Base-by-base conservation (phyloP, 495 filamentous ascomycete species). In the Mytilinidion resinicola region DNA sequence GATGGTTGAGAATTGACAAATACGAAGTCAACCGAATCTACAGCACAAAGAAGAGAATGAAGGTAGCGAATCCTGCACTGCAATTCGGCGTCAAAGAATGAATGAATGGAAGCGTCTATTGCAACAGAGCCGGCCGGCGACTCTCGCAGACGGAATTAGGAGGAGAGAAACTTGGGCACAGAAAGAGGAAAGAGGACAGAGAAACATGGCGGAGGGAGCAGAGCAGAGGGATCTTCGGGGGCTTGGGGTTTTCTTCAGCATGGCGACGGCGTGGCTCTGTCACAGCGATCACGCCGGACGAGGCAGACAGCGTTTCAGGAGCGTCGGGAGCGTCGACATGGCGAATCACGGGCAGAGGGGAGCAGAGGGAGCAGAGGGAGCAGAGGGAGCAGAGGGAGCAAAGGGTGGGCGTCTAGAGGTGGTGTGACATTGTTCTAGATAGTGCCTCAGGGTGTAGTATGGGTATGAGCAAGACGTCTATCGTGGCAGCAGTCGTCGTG, bases 91-190 rank as follows among this genome's bases (percentile, higher is more conserved):
- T 51, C 35, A 4, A 12, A 47, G 56, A 57, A 48, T 51, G 60
- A 63, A 51, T 46, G 43, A 60, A 62, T 38, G 51, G 17, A 36
- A 33, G 33, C 15, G 56, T 62, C 58, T 55, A 51, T 30, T 49
- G 49, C 53, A 53, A 33, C 6, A 54, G 59, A 66, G 64, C 64
- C 60, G 60, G 58, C 64, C 60, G 42, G 64, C 60, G 55, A 48
- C 56, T 62, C 57, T 55, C 60, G 54, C 53, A 60, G 48, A 62
- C 53, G 59, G 63, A 62, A 41, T 17, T 20, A 46, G 51, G 56
- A 38, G 19, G 14, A 59, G 51, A n/a, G 56, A 30, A 51, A 20
- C 34, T 17, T 33, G 52, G 41, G 39, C 19, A 55, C 25, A 55
- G 53, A 42, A 44, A 12, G 17, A 34, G 53, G 53, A 42, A 44